phyloP scores from a whole-genome alignment of 208 protist species.

The Crithidia thermophila region DNA sequence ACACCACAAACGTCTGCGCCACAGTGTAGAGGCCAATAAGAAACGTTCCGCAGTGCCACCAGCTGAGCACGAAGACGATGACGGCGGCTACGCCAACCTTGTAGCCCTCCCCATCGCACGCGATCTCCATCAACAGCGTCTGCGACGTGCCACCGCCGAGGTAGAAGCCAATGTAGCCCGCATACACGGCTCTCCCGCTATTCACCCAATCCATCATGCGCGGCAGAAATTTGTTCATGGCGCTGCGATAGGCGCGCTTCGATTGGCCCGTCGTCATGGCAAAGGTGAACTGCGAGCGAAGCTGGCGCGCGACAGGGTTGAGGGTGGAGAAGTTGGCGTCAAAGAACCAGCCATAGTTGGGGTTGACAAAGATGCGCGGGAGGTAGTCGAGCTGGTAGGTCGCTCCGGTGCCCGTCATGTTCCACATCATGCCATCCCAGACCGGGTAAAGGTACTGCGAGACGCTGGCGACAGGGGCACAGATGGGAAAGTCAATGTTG shows the following conservation, averaged over 20 bases:
- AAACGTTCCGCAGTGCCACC: conserved; percentile 44
- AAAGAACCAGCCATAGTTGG: conserved; percentile 55
- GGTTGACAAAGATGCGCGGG: conserved; percentile 37
- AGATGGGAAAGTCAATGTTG: conserved; percentile 21
- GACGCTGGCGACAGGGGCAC: conserved; percentile 39
- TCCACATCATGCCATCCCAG: conserved; percentile 24
- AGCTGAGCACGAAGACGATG: conserved; percentile 41
- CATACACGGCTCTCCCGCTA: not conserved
- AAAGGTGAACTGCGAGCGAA: conserved; percentile 45
- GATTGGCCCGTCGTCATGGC: conserved; percentile 18
- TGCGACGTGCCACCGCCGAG: conserved; percentile 46
- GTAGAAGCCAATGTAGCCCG: conserved; percentile 22
- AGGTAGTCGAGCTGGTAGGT: conserved; percentile 34
- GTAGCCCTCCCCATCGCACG: conserved; percentile 32
- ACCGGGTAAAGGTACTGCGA: conserved; percentile 46
- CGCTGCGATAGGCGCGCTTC: conserved; percentile 3
- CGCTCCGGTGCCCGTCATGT: conserved; percentile 34
- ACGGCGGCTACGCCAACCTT: conserved; percentile 44
- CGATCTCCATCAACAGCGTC: conserved; percentile 25
- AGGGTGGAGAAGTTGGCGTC: conserved; percentile 46
- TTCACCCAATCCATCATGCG: conserved; percentile 16
- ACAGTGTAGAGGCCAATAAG: conserved; percentile 39
- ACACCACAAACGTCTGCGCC: conserved; percentile 38
- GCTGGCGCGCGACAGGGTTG: conserved; percentile 25
- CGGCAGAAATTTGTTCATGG: conserved; percentile 23